Conservation (phyloP, 1,139 yeast species). For the Pichia sp. region DNA sequence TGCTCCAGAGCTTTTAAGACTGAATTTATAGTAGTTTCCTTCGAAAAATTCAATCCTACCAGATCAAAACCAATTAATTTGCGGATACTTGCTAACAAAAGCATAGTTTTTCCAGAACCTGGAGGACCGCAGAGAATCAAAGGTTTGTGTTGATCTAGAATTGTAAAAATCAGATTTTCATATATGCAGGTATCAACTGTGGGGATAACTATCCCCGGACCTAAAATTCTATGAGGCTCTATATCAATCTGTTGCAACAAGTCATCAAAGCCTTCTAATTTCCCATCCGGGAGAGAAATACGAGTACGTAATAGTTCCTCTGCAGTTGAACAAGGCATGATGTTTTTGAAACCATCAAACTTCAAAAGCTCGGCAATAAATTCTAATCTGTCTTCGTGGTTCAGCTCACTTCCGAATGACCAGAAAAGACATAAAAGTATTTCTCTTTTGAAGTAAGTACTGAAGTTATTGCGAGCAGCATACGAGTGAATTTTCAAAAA, state of each 20-base stretch:
- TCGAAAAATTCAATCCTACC: slow-evolving; percentile 75
- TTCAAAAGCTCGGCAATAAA: slow-evolving; percentile 38
- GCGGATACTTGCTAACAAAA: slow-evolving; percentile 65
- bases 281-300: slow-evolving; percentile 43
- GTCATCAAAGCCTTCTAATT: neutral
- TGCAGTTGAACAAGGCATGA: slow-evolving; percentile 4
- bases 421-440: slow-evolving; percentile 49
- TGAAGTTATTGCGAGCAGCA: slow-evolving; percentile 26
- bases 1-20: slow-evolving; percentile 68
- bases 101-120: slow-evolving; percentile 97
- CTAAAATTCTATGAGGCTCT: slow-evolving; percentile 55
- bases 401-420: slow-evolving; percentile 68
- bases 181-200: slow-evolving; percentile 76
- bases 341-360: slow-evolving; percentile 25
- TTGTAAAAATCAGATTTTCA: slow-evolving; percentile 54
- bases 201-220: slow-evolving; percentile 67
- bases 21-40: slow-evolving; percentile 66
- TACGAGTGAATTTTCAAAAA: slow-evolving; percentile 24
- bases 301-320: slow-evolving; percentile 41
- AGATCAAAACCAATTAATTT: slow-evolving; percentile 56
- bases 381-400: slow-evolving; percentile 36
- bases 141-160: slow-evolving; percentile 57
- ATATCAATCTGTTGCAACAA: slow-evolving; percentile 44
- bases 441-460: slow-evolving; percentile 38
- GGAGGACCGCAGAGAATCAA: slow-evolving; percentile 92